Percentiles rank a stretch among this genome's conserved stretches.
Conservation (phyloP, 768 basidiomycete species). For the Mrakia frigida region DNA sequence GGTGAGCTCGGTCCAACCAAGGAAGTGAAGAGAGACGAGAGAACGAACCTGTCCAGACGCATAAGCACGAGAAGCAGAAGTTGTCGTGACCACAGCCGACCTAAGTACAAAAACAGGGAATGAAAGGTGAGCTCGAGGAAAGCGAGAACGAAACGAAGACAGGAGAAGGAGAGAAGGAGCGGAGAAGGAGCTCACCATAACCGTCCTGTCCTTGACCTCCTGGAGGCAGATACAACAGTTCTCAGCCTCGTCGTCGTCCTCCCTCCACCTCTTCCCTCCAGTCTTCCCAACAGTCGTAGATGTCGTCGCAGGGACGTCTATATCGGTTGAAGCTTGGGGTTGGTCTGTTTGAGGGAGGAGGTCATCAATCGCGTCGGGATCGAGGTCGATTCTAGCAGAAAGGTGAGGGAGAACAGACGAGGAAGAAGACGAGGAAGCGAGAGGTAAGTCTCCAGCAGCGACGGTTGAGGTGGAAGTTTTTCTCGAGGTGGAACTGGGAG, state of each 20-base stretch:
- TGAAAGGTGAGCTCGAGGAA: background rate
- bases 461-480: background rate
- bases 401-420: background rate
- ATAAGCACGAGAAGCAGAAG: conserved; percentile 87
- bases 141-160: no score
- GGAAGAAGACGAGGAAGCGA: background rate
- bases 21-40: conserved; percentile 41
- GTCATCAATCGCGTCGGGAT: conserved; percentile 1
- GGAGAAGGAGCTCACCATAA: conserved; percentile 53
- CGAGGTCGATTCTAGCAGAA: background rate
- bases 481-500: background rate
- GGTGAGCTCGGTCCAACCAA: conserved; percentile 37
- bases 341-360: background rate
- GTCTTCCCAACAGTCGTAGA: background rate
- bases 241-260: conserved; percentile 40
- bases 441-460: background rate
- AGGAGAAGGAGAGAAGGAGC: no score
- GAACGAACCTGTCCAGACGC: conserved; percentile 70
- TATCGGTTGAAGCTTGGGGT: background rate
- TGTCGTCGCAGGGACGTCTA: background rate
- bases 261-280: conserved; percentile 2
- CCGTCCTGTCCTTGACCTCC: conserved; percentile 64
- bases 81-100: conserved; percentile 69
- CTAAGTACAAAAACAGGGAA: background rate
- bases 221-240: conserved; percentile 86